Base-by-base conservation (phyloP, 768 basidiomycete genomes). In the Phlebiopsis flavidoalba region DNA sequence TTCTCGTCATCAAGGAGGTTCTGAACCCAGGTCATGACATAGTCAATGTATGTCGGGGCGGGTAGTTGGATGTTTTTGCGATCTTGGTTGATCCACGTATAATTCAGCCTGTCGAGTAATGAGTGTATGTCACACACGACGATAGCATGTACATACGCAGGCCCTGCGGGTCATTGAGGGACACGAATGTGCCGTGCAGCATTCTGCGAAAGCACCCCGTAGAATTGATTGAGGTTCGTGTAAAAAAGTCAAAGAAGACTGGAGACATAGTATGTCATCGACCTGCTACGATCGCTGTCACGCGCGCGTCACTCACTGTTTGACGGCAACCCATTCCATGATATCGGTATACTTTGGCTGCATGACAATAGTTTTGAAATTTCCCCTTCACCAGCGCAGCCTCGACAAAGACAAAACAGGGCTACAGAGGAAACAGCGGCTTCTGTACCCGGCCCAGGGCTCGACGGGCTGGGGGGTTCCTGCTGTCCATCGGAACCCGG, bases 181-280 rank as follows among this genome's bases (percentile, higher is more conserved):
- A 77, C 96, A 98, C 22, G 86, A 82, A 61, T 92, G 86, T 54
- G 90, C 84, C 0, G 95, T 97, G 74, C 96, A 98, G 68, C 87
- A 89, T 72, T 98, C 96, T 5, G 93, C 86, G 50, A n/a, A n/a
- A 98, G 83, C 48, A 93, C 90, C 0, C 94, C 95, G 72, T 97
- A 98, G 74, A 98, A 98, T 74, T 93, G 88, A 74, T 98, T 98
- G 66, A 98, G 79, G 72, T 97, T 98, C 70, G 90, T 91, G 73
- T 96, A 98, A 74, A 98, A 74, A 98, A 97, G 75, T 98, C 96
- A 68, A 91, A 96, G 50, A 91, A 96, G 50, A 98, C 96, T 98
- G 59, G 15, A 21, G 17, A 6, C 4, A 37, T 49, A 5, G 57
- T 24, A 35, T 35, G 21, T 61, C 47, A 50, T 19, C 45, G 48